These are phyloP conservation scores for Boletus subcaerulescens DNA, from an alignment of 768 basidiomycete genomes.

Conservation along the genomic window DNA sequence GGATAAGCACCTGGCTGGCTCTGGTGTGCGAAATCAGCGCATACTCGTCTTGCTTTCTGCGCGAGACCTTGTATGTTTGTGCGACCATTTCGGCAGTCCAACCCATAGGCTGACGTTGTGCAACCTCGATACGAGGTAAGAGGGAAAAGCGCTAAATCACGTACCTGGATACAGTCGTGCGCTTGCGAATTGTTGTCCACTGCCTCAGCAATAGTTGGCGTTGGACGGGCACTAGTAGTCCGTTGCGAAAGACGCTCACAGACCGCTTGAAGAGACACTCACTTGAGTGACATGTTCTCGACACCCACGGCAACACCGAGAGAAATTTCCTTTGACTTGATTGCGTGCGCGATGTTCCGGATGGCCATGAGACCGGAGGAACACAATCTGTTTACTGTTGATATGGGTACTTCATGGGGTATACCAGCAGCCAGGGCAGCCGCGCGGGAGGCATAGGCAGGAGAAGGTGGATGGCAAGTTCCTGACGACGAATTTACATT, in stretches of 20 bases:
- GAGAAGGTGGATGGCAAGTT: conserved; percentile 81
- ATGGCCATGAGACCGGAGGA: conserved; percentile 95
- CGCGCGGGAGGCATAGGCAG: conserved; percentile 78
- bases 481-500: conserved; percentile 38
- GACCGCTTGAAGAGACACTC: conserved; percentile 20
- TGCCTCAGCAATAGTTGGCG: conserved; percentile 58
- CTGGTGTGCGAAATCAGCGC: conserved; percentile 85
- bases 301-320: conserved; percentile 83
- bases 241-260: background rate
- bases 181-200: conserved; percentile 63
- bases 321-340: conserved; percentile 77
- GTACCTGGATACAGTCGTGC: conserved; percentile 69
- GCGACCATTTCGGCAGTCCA: conserved; percentile 95
- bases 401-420: conserved; percentile 82
- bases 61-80: conserved; percentile 69
- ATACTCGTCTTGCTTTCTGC: conserved; percentile 85
- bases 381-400: conserved; percentile 90
- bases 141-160: background rate
- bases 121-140: background rate
- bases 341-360: conserved; percentile 83
- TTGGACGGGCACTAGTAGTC: conserved; percentile 61
- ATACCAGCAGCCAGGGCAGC: conserved; percentile 88
- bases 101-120: conserved; percentile 70
- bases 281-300: conserved; percentile 84
- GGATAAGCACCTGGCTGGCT: conserved; percentile 53